Evolutionary conservation across 768 basidiomycete species (phyloP), one percentile per base, ranked within the genome.

Genomic region (Termitomyces eurrhizus): DNA sequence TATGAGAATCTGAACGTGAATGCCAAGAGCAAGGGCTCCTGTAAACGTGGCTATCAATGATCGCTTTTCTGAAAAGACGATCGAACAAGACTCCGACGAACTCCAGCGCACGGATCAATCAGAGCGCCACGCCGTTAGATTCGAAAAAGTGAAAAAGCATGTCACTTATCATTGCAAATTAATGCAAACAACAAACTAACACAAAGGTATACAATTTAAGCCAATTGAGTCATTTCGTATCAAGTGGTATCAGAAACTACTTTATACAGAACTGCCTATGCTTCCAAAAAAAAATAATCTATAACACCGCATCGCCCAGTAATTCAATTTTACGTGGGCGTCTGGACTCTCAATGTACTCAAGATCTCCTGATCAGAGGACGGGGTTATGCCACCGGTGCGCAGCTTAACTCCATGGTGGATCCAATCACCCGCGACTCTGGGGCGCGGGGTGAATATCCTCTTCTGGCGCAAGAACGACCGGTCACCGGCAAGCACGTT

Each of bases 401-500:
- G 58, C 49, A 70, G 37, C 39, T 56, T 68, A 44, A 70, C 61
- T 33, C 61, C 67, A 33, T 59, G 64, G 21, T 35, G 35, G 51
- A 72, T 42, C 69, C 70, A 69, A 24, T 63, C 62, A 36, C 65
- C 63, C 14, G 62, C 66, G 37, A 50, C 32, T 35, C 49, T 52
- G 16, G 70, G 68, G 7, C 65, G 62, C 0, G 67, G 66, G 12
- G 55, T 66, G 49, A 69, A 68, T 14, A 73, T 64, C 65, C 65
- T 72, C 64, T 52, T 73, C 13, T 69, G 56, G 36, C 58, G 65
- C 14, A 85, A 84, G 42, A 89, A 77, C 41, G 68, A 63, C 7
- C 76, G 75, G 61, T 84, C 78, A 7, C 80, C 83, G 60, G 88
- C 78, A 41, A 83, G 79, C 36, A 70, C 74, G 73, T 90, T 91